A percentile compares a stretch with the other conserved stretches of the same genome.
phyloP scores from a whole-genome alignment of 352 stramenopile genomes.

The Pythium oligandrum region DNA sequence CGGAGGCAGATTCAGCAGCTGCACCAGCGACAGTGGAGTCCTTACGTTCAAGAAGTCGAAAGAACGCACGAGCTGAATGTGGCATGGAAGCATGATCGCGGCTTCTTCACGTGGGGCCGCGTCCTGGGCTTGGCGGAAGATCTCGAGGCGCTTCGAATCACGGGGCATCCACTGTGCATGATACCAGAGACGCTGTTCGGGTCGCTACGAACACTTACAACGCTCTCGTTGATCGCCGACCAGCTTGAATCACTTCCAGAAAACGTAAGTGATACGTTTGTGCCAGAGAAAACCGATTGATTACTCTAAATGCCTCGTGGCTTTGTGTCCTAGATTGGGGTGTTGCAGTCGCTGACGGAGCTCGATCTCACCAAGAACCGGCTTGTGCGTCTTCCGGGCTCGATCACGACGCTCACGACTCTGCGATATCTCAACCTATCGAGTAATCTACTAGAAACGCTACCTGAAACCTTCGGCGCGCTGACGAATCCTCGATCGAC shows the following conservation, averaged over 20 bases:
- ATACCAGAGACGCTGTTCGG: conserved; percentile 26
- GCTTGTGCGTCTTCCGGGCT: conserved; percentile 36
- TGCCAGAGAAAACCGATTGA: neutral
- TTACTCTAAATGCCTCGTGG: neutral
- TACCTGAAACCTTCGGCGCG: conserved; percentile 39
- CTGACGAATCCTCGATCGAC: conserved; percentile 27
- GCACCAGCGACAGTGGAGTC: conserved; percentile 42
- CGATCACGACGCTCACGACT: conserved; percentile 29
- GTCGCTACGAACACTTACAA: conserved; percentile 30
- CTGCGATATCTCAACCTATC: conserved; percentile 44
- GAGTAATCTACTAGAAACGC: conserved; percentile 38
- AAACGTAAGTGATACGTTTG: conserved; percentile 22
- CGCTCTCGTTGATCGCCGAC: conserved; percentile 47
- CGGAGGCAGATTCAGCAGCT: conserved; percentile 22
- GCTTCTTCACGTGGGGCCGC: conserved; percentile 48
- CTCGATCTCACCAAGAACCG: conserved; percentile 66
- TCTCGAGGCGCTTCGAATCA: conserved; percentile 49
- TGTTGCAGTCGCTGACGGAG: conserved; percentile 28
- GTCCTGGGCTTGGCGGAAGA: conserved; percentile 31
- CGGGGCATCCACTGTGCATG: conserved; percentile 29
- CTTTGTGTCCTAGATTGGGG: conserved; percentile 22
- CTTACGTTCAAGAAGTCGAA: conserved; percentile 30
- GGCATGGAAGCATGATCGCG: conserved; percentile 50
- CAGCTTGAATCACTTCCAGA: conserved; percentile 39
- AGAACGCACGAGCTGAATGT: conserved; percentile 58